Evolutionary conservation across 1,284 basidiomycete species (phyloP), one percentile per base, ranked within the genome.

Genomic region (Cystobasidium pallidum): DNA sequence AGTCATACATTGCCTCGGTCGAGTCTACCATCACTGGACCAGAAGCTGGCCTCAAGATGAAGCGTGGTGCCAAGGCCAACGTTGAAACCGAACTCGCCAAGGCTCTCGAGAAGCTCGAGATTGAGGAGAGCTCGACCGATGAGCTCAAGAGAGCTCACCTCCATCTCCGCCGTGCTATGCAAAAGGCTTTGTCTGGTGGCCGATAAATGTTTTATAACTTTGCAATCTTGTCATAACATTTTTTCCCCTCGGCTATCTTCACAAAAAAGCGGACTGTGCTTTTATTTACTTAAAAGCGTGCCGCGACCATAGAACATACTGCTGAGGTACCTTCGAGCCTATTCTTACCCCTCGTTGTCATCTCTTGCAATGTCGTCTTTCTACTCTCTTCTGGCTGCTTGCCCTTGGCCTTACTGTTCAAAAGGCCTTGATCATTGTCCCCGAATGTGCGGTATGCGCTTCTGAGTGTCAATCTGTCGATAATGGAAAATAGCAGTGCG

Each of bases 41-140:
- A 65, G 94, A 97, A 83, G 91, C 96, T 78, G 90, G 90, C 80
- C 90, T 92, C 88, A 97, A 96, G 86, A 88, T 97, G 82, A 96
- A 95, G 88, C 89, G 94, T 77, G 92, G 92, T 80, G 91, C 93
- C 70, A 94, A 93, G 85, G 82, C 86, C 59, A 91, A 92, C 82
- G 91, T 97, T 78, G 94, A 97, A 86, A 86, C 90, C 78, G 94
- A 96, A 85, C 91, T 97, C 75, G 93, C 94, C 74, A 91, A 92
- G 81, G 92, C 94, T 41, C 86, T 97, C 73, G 94, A 97, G 88
- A 92, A 92, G 85, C 86, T 97, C 79, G 94, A 97, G 86, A 90
- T 94, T 76, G 93, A 95, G 85, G 91, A 93, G 75, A 91, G 91
- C 72, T 86, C 90, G 63, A 88, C 89, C 74, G 94, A 97, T 82